Percentiles rank a stretch among this genome's conserved stretches.
Conservation (phyloP, 306 rosid genomes). For the Cucurbita maxima region DNA sequence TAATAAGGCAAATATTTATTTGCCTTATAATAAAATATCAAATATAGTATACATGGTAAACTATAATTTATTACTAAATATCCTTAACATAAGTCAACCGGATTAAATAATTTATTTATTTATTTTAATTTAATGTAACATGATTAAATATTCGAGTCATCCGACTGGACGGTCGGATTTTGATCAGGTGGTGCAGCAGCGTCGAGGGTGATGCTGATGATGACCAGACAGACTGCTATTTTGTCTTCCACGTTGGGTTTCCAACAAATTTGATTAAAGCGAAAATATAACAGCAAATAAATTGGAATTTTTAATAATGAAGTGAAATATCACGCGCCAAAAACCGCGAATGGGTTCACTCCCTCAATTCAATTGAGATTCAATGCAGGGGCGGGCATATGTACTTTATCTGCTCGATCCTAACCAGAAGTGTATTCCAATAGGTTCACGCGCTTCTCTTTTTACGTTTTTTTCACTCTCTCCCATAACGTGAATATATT, state of each 20-base stretch:
- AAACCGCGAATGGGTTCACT: neutral
- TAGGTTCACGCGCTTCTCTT: neutral
- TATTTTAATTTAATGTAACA: too few species aligned
- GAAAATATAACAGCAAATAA: neutral
- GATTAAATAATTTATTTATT: neutral
- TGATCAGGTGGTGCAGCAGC: neutral
- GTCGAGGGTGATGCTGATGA: neutral
- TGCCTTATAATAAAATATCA: too few species aligned
- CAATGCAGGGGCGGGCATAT: neutral
- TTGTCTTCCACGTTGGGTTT: constrained; percentile 4
- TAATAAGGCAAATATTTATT: too few species aligned
- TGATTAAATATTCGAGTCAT: neutral
- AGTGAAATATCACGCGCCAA: neutral
- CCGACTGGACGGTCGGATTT: neutral
- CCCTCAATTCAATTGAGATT: neutral
- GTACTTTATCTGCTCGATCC: neutral
- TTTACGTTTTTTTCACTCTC: neutral
- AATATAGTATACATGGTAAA: too few species aligned
- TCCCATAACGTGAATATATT: constrained; percentile 4
- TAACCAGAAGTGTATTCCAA: neutral
- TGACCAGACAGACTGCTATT: neutral
- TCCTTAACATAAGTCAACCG: too few species aligned
- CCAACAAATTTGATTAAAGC: constrained; percentile 3
- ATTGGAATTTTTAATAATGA: neutral
- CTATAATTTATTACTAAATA: too few species aligned